phyloP scores from a whole-genome alignment of 2,329 filamentous ascomycete species.

The Alternaria brassicae region DNA sequence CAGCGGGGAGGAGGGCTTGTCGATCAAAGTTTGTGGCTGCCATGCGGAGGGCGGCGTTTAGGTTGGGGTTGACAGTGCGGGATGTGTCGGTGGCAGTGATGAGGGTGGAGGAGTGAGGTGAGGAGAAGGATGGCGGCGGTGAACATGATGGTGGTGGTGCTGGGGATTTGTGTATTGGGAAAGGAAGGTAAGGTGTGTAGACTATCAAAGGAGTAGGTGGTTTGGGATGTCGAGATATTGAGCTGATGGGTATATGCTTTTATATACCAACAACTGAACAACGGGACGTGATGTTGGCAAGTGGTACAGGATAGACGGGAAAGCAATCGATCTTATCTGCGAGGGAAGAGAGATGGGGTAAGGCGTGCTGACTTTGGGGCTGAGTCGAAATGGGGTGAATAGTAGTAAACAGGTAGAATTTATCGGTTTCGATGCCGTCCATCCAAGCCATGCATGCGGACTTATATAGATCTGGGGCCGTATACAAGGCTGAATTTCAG shows the following conservation, averaged over 20 bases:
- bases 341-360: not conserved
- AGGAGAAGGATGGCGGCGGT: conserved; percentile 12
- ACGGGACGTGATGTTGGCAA: not conserved
- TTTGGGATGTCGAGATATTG: not conserved
- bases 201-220: not conserved
- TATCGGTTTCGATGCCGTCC: conserved; percentile 1
- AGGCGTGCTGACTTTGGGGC: conserved; percentile 5
- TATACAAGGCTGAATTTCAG: not conserved
- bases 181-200: not conserved
- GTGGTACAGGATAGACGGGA: not conserved
- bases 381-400: conserved; percentile 2
- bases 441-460: conserved; percentile 1
- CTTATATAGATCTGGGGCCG: conserved; percentile 26
- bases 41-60: conserved; percentile 46
- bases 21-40: conserved; percentile 58
- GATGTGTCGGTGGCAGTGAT: conserved; percentile 40
- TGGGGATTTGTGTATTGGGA: not conserved
- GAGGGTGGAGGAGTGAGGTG: conserved; percentile 20
- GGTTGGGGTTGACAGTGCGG: conserved; percentile 50
- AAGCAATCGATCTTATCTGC: conserved; percentile 5
- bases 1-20: conserved; percentile 49
- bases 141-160: conserved; percentile 7
- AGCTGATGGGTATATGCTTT: conserved; percentile 1
- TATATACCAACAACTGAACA: conserved; percentile 1
- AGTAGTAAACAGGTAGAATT: conserved; percentile 6